Evolutionary conservation across 2,329 filamentous ascomycete genomes (phyloP).

Genomic region (Ophiostoma perfectum): DNA sequence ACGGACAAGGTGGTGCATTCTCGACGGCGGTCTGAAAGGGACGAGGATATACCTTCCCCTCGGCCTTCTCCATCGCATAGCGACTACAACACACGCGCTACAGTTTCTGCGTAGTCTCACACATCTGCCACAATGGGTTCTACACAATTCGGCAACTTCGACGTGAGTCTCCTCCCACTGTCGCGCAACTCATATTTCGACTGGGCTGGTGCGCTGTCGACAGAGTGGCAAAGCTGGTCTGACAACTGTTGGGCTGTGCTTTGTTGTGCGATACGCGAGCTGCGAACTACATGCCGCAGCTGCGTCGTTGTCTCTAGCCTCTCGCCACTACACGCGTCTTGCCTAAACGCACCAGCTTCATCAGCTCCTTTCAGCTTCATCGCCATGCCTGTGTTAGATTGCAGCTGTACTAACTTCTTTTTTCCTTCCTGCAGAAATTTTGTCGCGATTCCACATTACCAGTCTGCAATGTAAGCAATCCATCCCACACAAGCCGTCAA

Average conservation of each 20-base stretch:
- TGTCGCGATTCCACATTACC: conserved; percentile 79
- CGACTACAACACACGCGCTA: neutral
- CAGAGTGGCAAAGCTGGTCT: neutral
- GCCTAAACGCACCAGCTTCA: neutral
- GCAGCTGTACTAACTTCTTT: conserved; percentile 10
- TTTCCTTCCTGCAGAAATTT: conserved; percentile 55
- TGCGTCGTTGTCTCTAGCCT: neutral
- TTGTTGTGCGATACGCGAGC: neutral
- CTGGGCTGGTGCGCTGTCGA: neutral
- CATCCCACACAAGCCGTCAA: neutral
- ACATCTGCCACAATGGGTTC: conserved; percentile 48
- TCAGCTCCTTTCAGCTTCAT: neutral
- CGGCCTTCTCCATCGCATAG: neutral
- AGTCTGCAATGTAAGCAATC: conserved; percentile 67
- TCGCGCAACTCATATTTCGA: neutral
- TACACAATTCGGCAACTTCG: conserved; percentile 57
- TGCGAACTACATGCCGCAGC: neutral
- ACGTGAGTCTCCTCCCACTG: conserved; percentile 39
- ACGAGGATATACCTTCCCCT: conserved; percentile 6
- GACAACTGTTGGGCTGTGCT: neutral
- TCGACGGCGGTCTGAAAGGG: neutral
- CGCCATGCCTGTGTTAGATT: neutral
- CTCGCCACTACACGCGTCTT: neutral
- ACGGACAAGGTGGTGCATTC: conserved; percentile 3
- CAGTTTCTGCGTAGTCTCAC: neutral